A percentile compares a stretch with the other conserved stretches of the same genome.
Evolutionary conservation across 768 basidiomycete species (phyloP).

Genomic region (Leucocoprinus leucothites): DNA sequence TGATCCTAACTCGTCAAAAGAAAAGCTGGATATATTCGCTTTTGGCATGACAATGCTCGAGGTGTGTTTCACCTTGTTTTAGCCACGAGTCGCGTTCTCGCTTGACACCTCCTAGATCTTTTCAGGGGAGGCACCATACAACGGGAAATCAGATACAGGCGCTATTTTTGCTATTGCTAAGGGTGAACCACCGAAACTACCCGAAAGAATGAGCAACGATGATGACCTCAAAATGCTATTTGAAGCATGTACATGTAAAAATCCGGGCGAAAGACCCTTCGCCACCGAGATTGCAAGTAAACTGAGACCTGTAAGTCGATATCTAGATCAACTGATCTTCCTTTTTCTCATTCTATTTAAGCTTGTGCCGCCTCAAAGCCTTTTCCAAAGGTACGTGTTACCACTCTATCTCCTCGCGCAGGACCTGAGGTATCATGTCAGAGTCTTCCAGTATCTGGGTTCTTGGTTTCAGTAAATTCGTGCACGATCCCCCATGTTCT

Average conservation of each 20-base stretch:
- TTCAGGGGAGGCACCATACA: background rate
- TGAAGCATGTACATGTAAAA: background rate
- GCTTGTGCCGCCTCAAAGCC: background rate
- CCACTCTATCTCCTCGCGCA: background rate
- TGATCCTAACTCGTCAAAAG: slow-evolving; percentile 12
- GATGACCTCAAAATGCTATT: background rate
- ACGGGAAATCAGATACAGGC: slow-evolving; percentile 2
- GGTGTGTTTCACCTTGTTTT: slow-evolving; percentile 12
- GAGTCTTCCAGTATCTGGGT: background rate
- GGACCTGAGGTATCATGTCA: background rate
- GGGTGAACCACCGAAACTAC: background rate
- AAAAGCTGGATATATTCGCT: slow-evolving; percentile 23
- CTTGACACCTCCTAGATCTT: background rate
- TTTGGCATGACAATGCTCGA: slow-evolving; percentile 27
- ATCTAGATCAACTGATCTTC: background rate
- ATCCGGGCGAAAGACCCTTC: background rate
- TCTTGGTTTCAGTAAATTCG: background rate
- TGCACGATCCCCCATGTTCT: background rate
- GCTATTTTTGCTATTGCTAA: slow-evolving; percentile 3
- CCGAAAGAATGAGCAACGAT: background rate
- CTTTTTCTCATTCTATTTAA: background rate
- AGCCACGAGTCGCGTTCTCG: no score
- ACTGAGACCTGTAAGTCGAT: background rate
- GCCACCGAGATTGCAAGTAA: background rate
- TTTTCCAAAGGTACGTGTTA: background rate